phyloP scores from a whole-genome alignment of 208 protist species.

The Leishmania aethiopica region DNA sequence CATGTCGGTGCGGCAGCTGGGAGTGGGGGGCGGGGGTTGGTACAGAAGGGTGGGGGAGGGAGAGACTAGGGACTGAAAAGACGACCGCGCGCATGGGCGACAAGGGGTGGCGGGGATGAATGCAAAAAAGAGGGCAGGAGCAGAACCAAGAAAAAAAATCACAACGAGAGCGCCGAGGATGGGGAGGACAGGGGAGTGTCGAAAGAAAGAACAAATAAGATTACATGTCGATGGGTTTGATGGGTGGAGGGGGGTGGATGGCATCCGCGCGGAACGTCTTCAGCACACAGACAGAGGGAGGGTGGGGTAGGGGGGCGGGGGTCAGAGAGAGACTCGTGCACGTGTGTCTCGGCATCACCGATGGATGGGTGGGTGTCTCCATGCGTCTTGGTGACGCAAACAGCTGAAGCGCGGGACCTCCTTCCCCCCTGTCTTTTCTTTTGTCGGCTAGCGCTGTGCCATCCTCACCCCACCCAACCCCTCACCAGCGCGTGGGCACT shows the following conservation, averaged over 20 bases:
- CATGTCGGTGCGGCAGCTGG: background rate
- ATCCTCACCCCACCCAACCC: too few species aligned
- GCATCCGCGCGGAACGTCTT: background rate
- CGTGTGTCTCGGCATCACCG: background rate
- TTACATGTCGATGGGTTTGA: background rate
- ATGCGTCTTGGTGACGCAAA: background rate
- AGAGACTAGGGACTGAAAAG: background rate
- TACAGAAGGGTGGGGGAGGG: background rate
- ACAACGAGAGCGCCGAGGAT: background rate
- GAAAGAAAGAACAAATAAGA: background rate
- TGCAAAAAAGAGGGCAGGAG: background rate
- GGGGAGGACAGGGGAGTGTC: too few species aligned
- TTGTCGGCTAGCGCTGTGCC: too few species aligned
- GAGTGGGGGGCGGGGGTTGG: background rate
- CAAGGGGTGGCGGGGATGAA: background rate
- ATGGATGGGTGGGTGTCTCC: background rate
- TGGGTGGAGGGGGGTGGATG: background rate
- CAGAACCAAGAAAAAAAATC: background rate
- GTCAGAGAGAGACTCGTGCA: background rate
- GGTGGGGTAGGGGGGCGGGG: background rate
- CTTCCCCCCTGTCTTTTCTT: background rate
- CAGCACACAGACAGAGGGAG: background rate
- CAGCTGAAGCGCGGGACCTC: background rate
- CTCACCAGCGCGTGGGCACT: background rate
- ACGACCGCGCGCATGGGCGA: background rate